Percentiles rank a stretch among this genome's conserved stretches.
Evolutionary conservation across 495 filamentous ascomycete species (phyloP).

Genomic region (Aspergillus cristatus): DNA sequence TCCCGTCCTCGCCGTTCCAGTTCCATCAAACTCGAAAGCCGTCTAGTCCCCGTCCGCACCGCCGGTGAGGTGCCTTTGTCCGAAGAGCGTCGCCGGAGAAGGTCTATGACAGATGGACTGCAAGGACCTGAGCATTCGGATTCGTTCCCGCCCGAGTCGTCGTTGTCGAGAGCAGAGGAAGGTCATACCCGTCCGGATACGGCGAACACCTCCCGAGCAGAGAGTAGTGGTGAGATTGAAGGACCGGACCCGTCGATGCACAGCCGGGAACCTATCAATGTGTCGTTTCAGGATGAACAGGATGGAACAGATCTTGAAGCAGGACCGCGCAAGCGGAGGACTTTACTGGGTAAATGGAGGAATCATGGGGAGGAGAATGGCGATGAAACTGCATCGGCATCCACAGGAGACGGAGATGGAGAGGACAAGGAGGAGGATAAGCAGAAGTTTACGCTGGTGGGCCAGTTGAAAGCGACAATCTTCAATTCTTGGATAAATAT

Average conservation of each 20-base stretch:
- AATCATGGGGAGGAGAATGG: slow-evolving; percentile 7
- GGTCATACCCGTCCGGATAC: slow-evolving; percentile 4
- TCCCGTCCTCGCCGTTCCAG: slow-evolving; percentile 17
- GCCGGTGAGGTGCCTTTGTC: slow-evolving; percentile 19
- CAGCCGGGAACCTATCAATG: slow-evolving; percentile 32
- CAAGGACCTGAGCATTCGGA: slow-evolving; percentile 17
- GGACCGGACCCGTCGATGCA: slow-evolving; percentile 19
- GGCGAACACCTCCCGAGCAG: too few relatives aligned
- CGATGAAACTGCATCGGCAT: slow-evolving; percentile 4
- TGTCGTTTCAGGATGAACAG: slow-evolving; percentile 7
- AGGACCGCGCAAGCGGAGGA: slow-evolving; percentile 22
- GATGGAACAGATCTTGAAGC: slow-evolving; percentile 7
- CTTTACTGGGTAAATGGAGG: slow-evolving; percentile 12
- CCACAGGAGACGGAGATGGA: too few relatives aligned
- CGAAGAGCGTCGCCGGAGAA: slow-evolving; percentile 17
- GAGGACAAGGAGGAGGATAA: too few relatives aligned
- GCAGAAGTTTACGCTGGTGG: slow-evolving; percentile 54
- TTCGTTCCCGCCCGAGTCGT: slow-evolving; percentile 21
- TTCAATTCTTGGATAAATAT: slow-evolving; percentile 81
- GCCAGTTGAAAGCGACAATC: slow-evolving; percentile 61
- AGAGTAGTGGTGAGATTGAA: not conserved
- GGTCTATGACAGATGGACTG: slow-evolving; percentile 21
- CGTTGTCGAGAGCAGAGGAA: slow-evolving; percentile 15
- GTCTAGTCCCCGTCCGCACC: slow-evolving; percentile 10
- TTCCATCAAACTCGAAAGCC: slow-evolving; percentile 26